Base-by-base conservation (phyloP, 2,329 filamentous ascomycete genomes). In the Scedosporium minutisporum region DNA sequence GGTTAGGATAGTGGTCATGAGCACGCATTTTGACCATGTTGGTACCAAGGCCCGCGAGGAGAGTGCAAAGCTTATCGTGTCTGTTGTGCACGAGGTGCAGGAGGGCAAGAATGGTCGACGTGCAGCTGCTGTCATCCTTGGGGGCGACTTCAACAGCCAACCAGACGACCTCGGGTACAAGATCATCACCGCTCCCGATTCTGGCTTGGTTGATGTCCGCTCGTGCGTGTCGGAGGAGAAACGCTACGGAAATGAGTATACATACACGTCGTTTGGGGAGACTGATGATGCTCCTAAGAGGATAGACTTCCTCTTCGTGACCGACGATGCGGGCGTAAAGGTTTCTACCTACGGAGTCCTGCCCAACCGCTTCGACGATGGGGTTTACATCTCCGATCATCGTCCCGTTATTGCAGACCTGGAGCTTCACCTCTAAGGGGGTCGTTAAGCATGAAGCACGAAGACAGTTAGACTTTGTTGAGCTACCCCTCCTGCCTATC, bases 71-170 rank as follows among this genome's bases (percentile, higher is more conserved):
- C 61, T 62, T 23, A 58, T 62, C n/a, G 21, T 62, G 33, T 21
- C 41, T 9, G 38, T 62, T n/a, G 61, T 51, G 1, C 14, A 10
- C 6, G 33, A 62, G 44, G 57, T 33, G 53, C 53, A 25, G 18
- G 18, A 48, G 23, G 38, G 29, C 25, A 25, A 18, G 23, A 38
- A 27, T 16, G 16, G n/a, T 10, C 21, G 21, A 66, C 65, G 23
- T 58, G 64, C 1, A 60, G 64, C n/a, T 67, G 69, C 14, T 75
- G 77, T 88, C 6, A 78, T 87, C 62, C 76, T 91, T 6, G 82
- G 82, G 0, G 88, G 88, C 2, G 88, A 91, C 69, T 86, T 91
- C 71, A 91, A 91, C 70, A 88, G 85, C 67, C 75, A 80, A 62
- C 80, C 82, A 0, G 74, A 76, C 1, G 81, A 82, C 53, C 78